These are phyloP conservation scores for Trypanosoma scelopori DNA, from an alignment of 208 protist species.

Conservation along the genomic window DNA sequence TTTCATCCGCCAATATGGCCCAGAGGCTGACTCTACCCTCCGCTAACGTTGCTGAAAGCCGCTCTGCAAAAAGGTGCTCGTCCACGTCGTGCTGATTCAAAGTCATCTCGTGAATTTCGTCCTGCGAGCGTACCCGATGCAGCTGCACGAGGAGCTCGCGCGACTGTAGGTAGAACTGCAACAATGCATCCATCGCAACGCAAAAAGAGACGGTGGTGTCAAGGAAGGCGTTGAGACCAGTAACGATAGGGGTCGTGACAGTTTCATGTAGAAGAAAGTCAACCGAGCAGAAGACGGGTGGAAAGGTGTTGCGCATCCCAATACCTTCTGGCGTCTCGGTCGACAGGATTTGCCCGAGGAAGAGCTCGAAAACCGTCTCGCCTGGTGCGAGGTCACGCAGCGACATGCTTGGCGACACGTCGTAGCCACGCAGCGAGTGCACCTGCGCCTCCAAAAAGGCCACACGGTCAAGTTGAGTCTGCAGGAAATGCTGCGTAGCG, in stretches of 20 bases:
- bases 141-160: slow-evolving; percentile 83
- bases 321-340: slow-evolving; percentile 52
- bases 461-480: slow-evolving; percentile 77
- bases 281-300: slow-evolving; percentile 76
- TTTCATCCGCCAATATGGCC: slow-evolving; percentile 54
- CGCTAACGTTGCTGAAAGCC: slow-evolving; percentile 79
- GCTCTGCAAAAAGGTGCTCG: slow-evolving; percentile 43
- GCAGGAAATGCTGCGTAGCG: slow-evolving; percentile 57
- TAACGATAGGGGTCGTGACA: slow-evolving; percentile 79
- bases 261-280: slow-evolving; percentile 92
- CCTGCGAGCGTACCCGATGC: slow-evolving; percentile 72
- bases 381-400: slow-evolving; percentile 41
- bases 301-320: slow-evolving; percentile 24
- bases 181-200: slow-evolving; percentile 86
- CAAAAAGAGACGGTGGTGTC: slow-evolving; percentile 86
- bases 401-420: slow-evolving; percentile 48
- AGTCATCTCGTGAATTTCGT: slow-evolving; percentile 49
- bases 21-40: slow-evolving; percentile 70
- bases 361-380: slow-evolving; percentile 90
- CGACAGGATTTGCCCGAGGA: slow-evolving; percentile 84
- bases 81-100: slow-evolving; percentile 18
- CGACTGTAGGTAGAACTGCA: slow-evolving; percentile 84
- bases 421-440: slow-evolving; percentile 76
- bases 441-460: slow-evolving; percentile 88
- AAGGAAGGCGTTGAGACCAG: slow-evolving; percentile 85